Evolutionary conservation across 495 filamentous ascomycete species (phyloP).

Genomic region (Xylaria venustula): DNA sequence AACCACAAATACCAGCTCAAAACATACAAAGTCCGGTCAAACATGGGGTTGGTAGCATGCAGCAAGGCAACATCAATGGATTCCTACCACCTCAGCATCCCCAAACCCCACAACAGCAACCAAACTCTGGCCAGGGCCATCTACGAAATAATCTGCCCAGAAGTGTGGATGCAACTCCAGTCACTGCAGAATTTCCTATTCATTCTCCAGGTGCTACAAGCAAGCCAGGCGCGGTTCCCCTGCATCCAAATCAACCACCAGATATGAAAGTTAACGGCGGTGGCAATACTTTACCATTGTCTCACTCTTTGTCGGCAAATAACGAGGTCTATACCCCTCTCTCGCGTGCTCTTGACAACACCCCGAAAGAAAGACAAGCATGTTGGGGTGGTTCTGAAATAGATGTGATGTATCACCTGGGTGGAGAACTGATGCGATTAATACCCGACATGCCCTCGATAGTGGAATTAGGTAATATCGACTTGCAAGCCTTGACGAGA

Average conservation of each 20-base stretch:
- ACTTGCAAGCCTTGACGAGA: constrained; percentile 88
- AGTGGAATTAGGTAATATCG: constrained; percentile 80
- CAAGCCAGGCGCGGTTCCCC: constrained; percentile 35
- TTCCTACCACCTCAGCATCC: constrained; percentile 48
- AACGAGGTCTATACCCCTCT: constrained; percentile 60
- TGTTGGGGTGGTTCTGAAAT: constrained; percentile 64
- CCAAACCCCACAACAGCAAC: constrained; percentile 37
- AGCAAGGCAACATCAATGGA: constrained; percentile 49
- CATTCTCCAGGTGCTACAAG: constrained; percentile 37
- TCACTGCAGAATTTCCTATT: constrained; percentile 39
- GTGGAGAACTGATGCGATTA: constrained; percentile 58
- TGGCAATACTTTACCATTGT: constrained; percentile 29
- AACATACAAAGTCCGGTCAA: constrained; percentile 50
- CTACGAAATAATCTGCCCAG: constrained; percentile 42
- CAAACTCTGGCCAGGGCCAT: constrained; percentile 29
- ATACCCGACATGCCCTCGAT: constrained; percentile 72
- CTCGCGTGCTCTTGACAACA: constrained; percentile 47
- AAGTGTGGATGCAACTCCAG: constrained; percentile 40
- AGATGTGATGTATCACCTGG: constrained; percentile 58
- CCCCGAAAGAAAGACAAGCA: constrained; percentile 29
- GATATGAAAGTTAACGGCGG: constrained; percentile 24
- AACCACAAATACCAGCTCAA: constrained; percentile 49
- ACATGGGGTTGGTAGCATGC: constrained; percentile 41
- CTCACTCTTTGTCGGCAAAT: constrained; percentile 33
- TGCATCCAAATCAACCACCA: constrained; percentile 35